Evolutionary conservation across 192 early-diverging fungal genomes (phyloP).

Genomic region (Gigaspora rosea): DNA sequence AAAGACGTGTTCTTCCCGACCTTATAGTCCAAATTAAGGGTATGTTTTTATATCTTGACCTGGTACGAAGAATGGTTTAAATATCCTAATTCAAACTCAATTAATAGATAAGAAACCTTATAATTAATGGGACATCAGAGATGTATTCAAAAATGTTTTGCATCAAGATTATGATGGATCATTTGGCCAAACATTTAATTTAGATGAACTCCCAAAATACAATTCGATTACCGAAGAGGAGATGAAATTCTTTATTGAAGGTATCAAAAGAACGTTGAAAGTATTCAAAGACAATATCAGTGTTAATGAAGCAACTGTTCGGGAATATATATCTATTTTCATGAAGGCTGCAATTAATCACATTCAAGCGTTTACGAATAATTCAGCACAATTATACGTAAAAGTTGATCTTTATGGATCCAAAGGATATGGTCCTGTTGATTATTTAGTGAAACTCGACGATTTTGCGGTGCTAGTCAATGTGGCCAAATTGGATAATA

Average conservation of each 20-base stretch:
- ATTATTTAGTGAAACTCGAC: constrained; percentile 17
- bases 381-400: constrained; percentile 19
- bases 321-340: constrained; percentile 17
- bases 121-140: constrained; percentile 18
- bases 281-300: constrained; percentile 16
- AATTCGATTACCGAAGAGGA: background rate
- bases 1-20: no score
- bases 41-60: background rate
- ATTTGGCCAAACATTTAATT: constrained; percentile 10
- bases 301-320: constrained; percentile 16
- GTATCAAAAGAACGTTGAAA: background rate
- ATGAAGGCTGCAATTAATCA: constrained; percentile 15
- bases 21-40: background rate
- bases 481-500: constrained; percentile 24
- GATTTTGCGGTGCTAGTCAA: constrained; percentile 12
- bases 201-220: background rate
- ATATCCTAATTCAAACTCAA: background rate
- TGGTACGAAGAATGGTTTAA: background rate
- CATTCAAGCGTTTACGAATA: background rate
- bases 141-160: constrained; percentile 26
- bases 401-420: constrained; percentile 24
- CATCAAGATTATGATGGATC: background rate
- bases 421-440: constrained; percentile 25
- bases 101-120: constrained; percentile 23
- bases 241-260: background rate